Evolutionary conservation across 495 filamentous ascomycete species (phyloP), one percentile per base, ranked within the genome.

Genomic region (Podospora fimiseda): DNA sequence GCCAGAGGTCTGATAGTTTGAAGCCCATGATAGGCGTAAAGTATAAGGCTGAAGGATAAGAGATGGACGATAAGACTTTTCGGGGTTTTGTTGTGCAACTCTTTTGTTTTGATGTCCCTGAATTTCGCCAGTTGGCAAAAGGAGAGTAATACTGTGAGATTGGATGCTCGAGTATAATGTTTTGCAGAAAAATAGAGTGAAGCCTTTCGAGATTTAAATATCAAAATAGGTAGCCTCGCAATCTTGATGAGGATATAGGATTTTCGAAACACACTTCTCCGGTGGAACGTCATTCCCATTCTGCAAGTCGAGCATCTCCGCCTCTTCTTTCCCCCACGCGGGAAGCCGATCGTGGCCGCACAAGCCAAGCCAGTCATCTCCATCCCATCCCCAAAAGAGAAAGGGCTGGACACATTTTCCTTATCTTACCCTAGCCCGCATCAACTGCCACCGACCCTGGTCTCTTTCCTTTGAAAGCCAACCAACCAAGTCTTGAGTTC

Each of bases 1-100:
- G 63, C 77, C 81, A 88, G 41, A 88, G 72, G 38, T 70, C 62
- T 1, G 76, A 64, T 36, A 74, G 43, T 47, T 71, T 70, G 63
- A 80, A 66, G 15, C 63, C 65, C 75, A 77, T 77, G n/a, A 14
- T 58, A 40, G 1, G 11, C 11, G 36, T n/a, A 8, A 20, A 30
- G 9, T 33, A 14, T 14, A 41, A 41, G 16, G 39, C 11, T 18
- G 39, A 41, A n/a, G n/a, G n/a, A n/a, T n/a, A n/a, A n/a, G n/a
- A n/a, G n/a, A n/a, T n/a, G n/a, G n/a, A n/a, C n/a, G n/a, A n/a
- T n/a, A n/a, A n/a, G n/a, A n/a, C n/a, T n/a, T n/a, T n/a, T n/a
- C n/a, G n/a, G n/a, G n/a, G n/a, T n/a, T n/a, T n/a, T n/a, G n/a
- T n/a, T n/a, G n/a, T n/a, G n/a, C n/a, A n/a, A n/a, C n/a, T n/a